Base-by-base conservation (phyloP, 495 filamentous ascomycete genomes). In the Haplographium delicatum region DNA sequence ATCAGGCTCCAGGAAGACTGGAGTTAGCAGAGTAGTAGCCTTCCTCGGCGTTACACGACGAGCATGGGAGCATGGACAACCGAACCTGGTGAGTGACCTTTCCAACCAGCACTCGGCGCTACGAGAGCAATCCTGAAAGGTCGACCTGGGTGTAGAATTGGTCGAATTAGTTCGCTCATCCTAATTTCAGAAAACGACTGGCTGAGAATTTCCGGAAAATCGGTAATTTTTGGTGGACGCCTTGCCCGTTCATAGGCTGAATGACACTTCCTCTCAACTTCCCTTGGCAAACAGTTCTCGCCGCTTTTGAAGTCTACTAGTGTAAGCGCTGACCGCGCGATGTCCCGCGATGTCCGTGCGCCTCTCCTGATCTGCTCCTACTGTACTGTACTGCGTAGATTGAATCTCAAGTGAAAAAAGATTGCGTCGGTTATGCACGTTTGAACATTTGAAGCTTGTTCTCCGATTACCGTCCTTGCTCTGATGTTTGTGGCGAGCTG, bases 171-270 rank as follows among this genome's bases (percentile, higher is more conserved):
- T 15, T 25, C 44, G 47, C 24, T 13, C 43, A 50, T 45, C 44
- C 27, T 28, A 50, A 51, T 50, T 56, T 56, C 26, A 19, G 42
- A 23, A 55, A 58, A 48, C 30, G 48, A 62, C 41, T 56, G 55
- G 59, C 44, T 58, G 56, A 57, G 53, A 50, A 59, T 44, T 47
- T 60, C 33, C 43, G 30, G 31, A 35, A 35, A 39, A 33, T 41
- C 48, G 34, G 48, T 4, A 20, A 40, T 24, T 50, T 47, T 48
- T 52, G 15, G 22, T 44, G 34, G 13, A 27, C 25, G 49, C 44
- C 9, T 18, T 22, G 54, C 11, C 38, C 24, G 37, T 46, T 53
- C 42, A 58, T 58, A 58, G 50, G 50, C 34, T 43, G 44, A 49
- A 58, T 44, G 11, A 23, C 15, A 37, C n/a, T 8, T 45, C 52